Base-by-base conservation (phyloP, 768 basidiomycete species). In the Austroboletus eburneus region DNA sequence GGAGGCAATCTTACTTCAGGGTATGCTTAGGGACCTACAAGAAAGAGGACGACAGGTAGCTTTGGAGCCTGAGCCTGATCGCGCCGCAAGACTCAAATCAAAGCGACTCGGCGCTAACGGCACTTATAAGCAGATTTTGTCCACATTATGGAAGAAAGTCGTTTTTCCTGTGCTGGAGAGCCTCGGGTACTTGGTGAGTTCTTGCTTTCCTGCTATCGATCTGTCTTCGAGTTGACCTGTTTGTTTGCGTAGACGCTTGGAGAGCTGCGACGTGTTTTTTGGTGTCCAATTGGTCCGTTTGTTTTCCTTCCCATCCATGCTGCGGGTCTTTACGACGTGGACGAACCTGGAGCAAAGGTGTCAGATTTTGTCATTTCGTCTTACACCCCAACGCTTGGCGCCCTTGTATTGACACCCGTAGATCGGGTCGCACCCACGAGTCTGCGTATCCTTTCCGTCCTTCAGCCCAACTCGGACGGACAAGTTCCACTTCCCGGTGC, bases 391-490 rank as follows among this genome's bases (percentile, higher is more conserved):
- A 35, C 34, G 4, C 34, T 35, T 64, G 25, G 41, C 30, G 49
- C 61, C 9, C 43, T 44, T 22, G 21, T 29, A 9, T 10, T 21
- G 2, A 43, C 65, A 34, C 33, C 9, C 18, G n/a, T 12, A 13
- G 25, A 14, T 21, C 9, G 24, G 17, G 21, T 10, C 37, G 35
- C 7, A 14, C 25, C 25, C 3, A 27, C 22, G 4, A 36, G 14
- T 10, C 14, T 44, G 14, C 29, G 30, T 12, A 23, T 59, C 13
- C 41, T 58, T 13, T 39, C 41, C 7, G 45, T 59, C n/a, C 23
- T 43, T 3, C 50, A 57, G 22, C 53, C 58, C 1, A 32, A 46
- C 2, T 44, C 59, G 17, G 49, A 46, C 14, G 51, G 50, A 13
- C 32, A 42, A 17, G 10, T 12, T 4, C 30, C 27, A 35, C 39